Conservation (phyloP, 352 stramenopile species). For the Pythium coloratum region DNA sequence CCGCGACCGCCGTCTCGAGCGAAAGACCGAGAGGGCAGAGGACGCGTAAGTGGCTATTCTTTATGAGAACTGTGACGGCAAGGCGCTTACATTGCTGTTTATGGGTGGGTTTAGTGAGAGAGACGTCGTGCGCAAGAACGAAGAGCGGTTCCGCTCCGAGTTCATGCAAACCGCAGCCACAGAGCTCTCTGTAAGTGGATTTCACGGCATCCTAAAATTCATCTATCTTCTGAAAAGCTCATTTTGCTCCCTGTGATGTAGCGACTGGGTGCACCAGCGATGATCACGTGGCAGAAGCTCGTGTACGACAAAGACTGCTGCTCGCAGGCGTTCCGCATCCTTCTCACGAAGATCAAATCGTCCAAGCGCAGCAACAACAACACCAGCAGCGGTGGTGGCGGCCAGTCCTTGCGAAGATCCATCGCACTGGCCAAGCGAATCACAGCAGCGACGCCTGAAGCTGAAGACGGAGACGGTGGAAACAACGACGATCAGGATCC, state of each 20-base stretch:
- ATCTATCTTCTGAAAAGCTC: neutral
- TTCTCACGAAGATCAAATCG: conserved; percentile 67
- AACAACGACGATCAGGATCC: conserved; percentile 17
- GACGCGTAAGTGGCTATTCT: conserved; percentile 24
- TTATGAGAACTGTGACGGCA: no score
- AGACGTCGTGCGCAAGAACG: conserved; percentile 41
- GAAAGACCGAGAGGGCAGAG: conserved; percentile 51
- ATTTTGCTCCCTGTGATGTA: conserved; percentile 17
- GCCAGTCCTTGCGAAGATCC: conserved; percentile 2
- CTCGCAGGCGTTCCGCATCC: conserved; percentile 48
- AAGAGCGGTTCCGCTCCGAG: conserved; percentile 55
- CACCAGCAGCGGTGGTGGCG: neutral
- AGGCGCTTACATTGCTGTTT: no score
- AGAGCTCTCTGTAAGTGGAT: conserved; percentile 43
- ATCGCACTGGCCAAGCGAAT: conserved; percentile 20
- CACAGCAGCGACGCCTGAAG: conserved; percentile 1
- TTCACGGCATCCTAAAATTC: neutral
- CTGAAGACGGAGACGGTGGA: conserved; percentile 16
- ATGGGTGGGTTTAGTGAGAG: conserved; percentile 34
- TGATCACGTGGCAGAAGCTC: conserved; percentile 67
- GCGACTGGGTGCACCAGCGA: conserved; percentile 49
- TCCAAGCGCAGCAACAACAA: conserved; percentile 17
- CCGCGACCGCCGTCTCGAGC: conserved; percentile 43
- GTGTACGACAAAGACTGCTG: conserved; percentile 72
- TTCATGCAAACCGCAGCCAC: conserved; percentile 55